Base-by-base conservation (phyloP, 169 alveolate genomes). In the Babesia gibsoni region DNA sequence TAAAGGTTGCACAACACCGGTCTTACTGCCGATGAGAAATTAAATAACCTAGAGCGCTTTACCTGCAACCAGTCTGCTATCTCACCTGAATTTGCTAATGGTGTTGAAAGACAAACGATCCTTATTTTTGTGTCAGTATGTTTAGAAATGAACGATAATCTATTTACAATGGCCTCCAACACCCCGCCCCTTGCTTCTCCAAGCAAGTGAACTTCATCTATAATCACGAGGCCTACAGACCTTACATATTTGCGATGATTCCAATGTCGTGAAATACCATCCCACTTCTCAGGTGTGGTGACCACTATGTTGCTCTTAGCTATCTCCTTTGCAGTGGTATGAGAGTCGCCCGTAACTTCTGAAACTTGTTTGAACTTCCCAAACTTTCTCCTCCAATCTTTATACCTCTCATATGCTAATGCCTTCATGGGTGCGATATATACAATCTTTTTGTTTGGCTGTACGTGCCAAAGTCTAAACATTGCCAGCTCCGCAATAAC, bases 281-380 rank as follows among this genome's bases (percentile, higher is more conserved):
- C 99, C 99, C 99, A 97, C 88, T 98, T 98, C 87, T 98, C 99
- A 4, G 99, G 99, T 4, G 99, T 98, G 18, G 99, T 94, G 39
- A 98, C 92, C 25, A 96, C 84, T 14, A 98, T 90, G 73, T 95
- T 93, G 32, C 98, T 96, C 0, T 59, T 80, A 25, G 87, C 69
- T 30, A 97, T 82, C 12, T 91, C 94, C 41, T 77, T 84, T 64
- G 49, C 59, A 22, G 46, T 33, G 10, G 66, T 54, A 16, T 35
- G 67, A 63, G 91, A 90, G 82, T 96, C 99, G 10, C 99, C 99
- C 4, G 99, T 96, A 64, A 98, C 84, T 92, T 95, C 99, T 12
- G 94, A 88, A n/a, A 97, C 98, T 16, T 67, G 83, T 74, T 96
- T 94, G 18, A 80, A 63, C 16, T 67, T 72, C 1, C 82, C 90